These are phyloP conservation scores for Cladosporium sp. DNA, from an alignment of 2,329 filamentous ascomycete genomes.

Conservation along the genomic window DNA sequence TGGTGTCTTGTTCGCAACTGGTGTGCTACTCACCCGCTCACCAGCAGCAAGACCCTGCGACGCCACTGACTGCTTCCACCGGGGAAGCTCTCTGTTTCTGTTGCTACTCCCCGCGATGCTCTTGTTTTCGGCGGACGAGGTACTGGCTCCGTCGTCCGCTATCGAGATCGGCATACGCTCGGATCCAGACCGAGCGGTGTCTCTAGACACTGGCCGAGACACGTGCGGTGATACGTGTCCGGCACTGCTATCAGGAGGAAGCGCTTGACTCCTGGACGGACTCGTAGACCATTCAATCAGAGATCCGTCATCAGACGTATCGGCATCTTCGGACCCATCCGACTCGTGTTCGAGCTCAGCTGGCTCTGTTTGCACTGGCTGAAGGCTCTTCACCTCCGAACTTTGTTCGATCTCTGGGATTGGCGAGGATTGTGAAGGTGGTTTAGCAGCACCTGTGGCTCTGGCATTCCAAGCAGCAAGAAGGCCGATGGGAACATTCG, in stretches of 20 bases:
- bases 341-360: not conserved
- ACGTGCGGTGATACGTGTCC: not conserved
- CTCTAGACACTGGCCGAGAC: not conserved
- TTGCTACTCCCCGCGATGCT: not conserved
- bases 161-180: not conserved
- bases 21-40: not conserved
- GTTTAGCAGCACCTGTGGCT: not conserved
- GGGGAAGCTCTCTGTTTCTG: not conserved
- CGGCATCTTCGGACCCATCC: not conserved
- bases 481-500: constrained; percentile 44
- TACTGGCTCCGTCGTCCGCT: not conserved
- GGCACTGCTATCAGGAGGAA: constrained; percentile 23
- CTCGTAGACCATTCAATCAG: constrained; percentile 18
- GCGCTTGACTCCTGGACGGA: not conserved
- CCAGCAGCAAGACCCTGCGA: not conserved
- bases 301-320: not conserved
- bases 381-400: not conserved
- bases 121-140: not conserved
- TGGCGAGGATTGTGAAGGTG: constrained; percentile 22
- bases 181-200: not conserved
- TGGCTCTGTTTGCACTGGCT: not conserved
- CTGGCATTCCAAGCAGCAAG: constrained; percentile 34
- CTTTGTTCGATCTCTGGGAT: not conserved
- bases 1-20: not conserved
- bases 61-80: not conserved